Conservation (phyloP, 495 filamentous ascomycete species). For the Trichoderma asperelloides region DNA sequence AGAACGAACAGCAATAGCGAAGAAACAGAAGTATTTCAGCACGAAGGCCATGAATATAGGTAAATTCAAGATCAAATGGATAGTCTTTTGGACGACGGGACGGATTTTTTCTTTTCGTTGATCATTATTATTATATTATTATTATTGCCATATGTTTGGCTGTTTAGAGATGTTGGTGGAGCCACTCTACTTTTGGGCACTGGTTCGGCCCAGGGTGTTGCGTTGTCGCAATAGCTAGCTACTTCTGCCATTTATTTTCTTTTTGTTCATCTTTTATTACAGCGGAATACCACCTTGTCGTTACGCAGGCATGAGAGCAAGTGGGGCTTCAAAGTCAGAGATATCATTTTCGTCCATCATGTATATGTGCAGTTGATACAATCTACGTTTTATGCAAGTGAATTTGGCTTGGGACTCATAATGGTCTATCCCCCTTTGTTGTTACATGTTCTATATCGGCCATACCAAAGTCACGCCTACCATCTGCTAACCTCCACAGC, state of each 20-base stretch:
- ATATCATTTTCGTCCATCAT: not conserved
- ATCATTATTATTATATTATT: too few relatives aligned
- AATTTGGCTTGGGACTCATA: too few relatives aligned
- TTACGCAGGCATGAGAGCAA: not conserved
- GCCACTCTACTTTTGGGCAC: not conserved
- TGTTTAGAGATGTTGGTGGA: not conserved
- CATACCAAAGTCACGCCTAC: too few relatives aligned
- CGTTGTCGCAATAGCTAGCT: not conserved
- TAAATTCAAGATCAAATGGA: too few relatives aligned
- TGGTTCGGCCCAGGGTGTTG: not conserved
- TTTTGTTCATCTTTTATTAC: not conserved
- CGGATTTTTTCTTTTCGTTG: too few relatives aligned
- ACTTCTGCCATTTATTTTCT: not conserved
- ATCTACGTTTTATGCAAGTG: not conserved
- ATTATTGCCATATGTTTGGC: not conserved
- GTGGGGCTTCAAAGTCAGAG: not conserved
- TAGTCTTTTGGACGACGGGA: too few relatives aligned
- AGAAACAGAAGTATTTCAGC: too few relatives aligned
- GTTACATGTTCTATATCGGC: too few relatives aligned
- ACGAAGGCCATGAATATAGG: too few relatives aligned
- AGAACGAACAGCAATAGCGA: not conserved
- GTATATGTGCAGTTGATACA: not conserved
- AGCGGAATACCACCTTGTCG: not conserved
- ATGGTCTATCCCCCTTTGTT: too few relatives aligned
- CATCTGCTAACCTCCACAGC: too few relatives aligned